Conservation (phyloP, 495 filamentous ascomycete genomes). For the Recurvomyces mirabilis region DNA sequence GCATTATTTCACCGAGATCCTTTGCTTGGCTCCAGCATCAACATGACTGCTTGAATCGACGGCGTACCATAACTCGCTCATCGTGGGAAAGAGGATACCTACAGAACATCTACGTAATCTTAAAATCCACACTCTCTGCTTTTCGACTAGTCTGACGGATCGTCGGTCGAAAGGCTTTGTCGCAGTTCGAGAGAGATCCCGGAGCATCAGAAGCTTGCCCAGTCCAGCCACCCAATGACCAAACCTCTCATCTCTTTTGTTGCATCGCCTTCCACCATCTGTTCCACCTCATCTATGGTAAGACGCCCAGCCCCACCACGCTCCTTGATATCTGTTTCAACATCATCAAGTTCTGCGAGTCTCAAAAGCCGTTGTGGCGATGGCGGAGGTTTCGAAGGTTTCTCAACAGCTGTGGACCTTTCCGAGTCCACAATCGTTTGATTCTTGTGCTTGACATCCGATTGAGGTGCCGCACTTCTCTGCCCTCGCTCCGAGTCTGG, state of each 20-base stretch:
- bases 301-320: slow-evolving; percentile 14
- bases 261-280: slow-evolving; percentile 3
- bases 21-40: too few species aligned
- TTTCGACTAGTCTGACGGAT: too few species aligned
- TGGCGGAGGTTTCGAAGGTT: not conserved
- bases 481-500: not conserved
- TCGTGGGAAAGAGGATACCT: too few species aligned
- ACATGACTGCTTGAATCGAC: too few species aligned
- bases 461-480: not conserved
- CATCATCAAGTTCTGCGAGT: slow-evolving; percentile 7
- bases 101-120: too few species aligned
- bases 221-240: slow-evolving; percentile 17
- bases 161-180: too few species aligned
- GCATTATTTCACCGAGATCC: too few species aligned
- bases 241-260: slow-evolving; percentile 7
- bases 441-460: not conserved
- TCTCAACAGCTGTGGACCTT: not conserved
- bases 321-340: slow-evolving; percentile 8
- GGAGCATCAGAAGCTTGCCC: slow-evolving; percentile 18
- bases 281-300: slow-evolving; percentile 17
- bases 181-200: too few species aligned
- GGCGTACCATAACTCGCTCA: too few species aligned
- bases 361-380: slow-evolving; percentile 7
- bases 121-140: too few species aligned
- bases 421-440: not conserved